phyloP scores from a whole-genome alignment of 257 asterid species.

The Solanum chiquidenum region DNA sequence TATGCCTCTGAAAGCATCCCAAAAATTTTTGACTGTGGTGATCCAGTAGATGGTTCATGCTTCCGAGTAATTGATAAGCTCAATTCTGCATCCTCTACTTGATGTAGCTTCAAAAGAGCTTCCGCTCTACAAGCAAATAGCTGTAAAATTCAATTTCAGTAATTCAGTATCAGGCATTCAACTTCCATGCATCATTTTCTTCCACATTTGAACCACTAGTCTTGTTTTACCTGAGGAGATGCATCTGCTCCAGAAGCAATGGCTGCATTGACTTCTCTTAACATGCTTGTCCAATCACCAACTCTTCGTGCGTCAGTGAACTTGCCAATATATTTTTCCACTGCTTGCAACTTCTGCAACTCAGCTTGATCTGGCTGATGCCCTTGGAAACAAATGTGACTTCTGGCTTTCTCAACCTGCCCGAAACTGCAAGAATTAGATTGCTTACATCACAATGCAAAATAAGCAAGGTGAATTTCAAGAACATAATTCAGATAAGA shows the following conservation, averaged over 20 bases:
- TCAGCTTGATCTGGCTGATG: slow-evolving; percentile 21
- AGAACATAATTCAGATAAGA: slow-evolving; percentile 1
- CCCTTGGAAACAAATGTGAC: slow-evolving; percentile 31
- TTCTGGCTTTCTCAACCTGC: slow-evolving; percentile 39
- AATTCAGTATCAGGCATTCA: slow-evolving; percentile 5
- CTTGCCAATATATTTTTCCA: slow-evolving; percentile 51
- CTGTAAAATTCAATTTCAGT: slow-evolving; percentile 46
- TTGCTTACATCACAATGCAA: slow-evolving; percentile 8
- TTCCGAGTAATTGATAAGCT: slow-evolving; percentile 38
- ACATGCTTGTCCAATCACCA: slow-evolving; percentile 49
- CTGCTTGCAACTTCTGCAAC: slow-evolving; percentile 50
- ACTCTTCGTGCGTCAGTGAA: slow-evolving; percentile 54
- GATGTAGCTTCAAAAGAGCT: slow-evolving; percentile 76
- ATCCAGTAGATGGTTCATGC: slow-evolving; percentile 5
- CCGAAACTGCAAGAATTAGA: slow-evolving; percentile 40
- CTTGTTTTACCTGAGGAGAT: slow-evolving; percentile 56
- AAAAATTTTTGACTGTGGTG: slow-evolving; percentile 36
- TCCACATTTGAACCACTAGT: background rate
- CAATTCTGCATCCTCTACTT: slow-evolving; percentile 42
- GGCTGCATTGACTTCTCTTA: slow-evolving; percentile 62
- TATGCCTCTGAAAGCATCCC: slow-evolving; percentile 73
- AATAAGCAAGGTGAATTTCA: slow-evolving; percentile 5
- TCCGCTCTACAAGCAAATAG: slow-evolving; percentile 79
- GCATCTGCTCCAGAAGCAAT: slow-evolving; percentile 63
- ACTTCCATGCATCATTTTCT: background rate